Conservation (phyloP, 2,329 filamentous ascomycete species). For the Cylindrodendrum hubeiense region DNA sequence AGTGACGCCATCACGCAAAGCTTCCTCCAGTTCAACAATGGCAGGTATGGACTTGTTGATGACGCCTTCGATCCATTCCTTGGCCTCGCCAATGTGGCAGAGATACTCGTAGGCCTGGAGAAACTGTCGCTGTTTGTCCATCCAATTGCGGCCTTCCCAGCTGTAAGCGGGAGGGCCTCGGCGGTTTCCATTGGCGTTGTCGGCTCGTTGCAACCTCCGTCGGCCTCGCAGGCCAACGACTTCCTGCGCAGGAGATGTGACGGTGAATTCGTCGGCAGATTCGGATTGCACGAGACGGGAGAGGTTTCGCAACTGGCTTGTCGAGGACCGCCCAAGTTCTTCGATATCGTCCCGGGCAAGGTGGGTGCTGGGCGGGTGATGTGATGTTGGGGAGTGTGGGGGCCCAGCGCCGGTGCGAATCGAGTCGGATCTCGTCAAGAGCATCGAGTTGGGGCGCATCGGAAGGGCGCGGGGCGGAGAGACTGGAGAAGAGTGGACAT, state of each 20-base stretch:
- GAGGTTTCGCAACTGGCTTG: slow-evolving; percentile 87
- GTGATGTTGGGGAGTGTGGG: slow-evolving; percentile 48
- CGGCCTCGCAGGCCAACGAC: slow-evolving; percentile 90
- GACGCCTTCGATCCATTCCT: slow-evolving; percentile 97
- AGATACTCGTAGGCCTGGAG: slow-evolving; percentile 98
- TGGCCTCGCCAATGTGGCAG: slow-evolving; percentile 98
- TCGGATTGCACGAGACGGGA: slow-evolving; percentile 84
- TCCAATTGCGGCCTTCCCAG: slow-evolving; percentile 93
- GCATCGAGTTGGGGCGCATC: slow-evolving; percentile 71
- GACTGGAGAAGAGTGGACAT: slow-evolving; percentile 55
- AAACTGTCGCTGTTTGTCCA: slow-evolving; percentile 98
- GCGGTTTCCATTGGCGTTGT: slow-evolving; percentile 62
- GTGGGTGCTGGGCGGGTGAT: slow-evolving; percentile 49
- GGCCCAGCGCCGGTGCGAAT: slow-evolving; percentile 53
- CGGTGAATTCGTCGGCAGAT: slow-evolving; percentile 82
- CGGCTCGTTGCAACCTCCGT: slow-evolving; percentile 81
- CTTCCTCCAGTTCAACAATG: slow-evolving; percentile 94
- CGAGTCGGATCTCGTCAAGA: slow-evolving; percentile 70
- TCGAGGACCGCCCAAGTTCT: slow-evolving; percentile 87
- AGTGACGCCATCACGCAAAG: slow-evolving; percentile 91
- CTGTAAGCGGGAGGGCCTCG: slow-evolving; percentile 68
- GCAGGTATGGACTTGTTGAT: slow-evolving; percentile 88
- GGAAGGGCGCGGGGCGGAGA: slow-evolving; percentile 57
- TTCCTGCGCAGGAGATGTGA: slow-evolving; percentile 83
- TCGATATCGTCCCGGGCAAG: slow-evolving; percentile 81